phyloP scores from a whole-genome alignment of 345 rosid genomes.

The Euphorbia pulcherrima region DNA sequence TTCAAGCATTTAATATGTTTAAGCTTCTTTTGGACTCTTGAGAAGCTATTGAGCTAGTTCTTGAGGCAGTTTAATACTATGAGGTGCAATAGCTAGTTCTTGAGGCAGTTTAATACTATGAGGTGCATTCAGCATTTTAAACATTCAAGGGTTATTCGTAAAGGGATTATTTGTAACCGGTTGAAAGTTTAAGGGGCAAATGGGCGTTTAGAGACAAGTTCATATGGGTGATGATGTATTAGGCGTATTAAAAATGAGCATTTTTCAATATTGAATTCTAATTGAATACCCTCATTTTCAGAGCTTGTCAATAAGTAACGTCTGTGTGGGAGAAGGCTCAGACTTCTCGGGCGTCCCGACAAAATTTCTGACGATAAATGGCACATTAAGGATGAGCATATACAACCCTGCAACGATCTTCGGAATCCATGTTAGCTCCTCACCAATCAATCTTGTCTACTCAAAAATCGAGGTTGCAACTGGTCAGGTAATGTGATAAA shows the following conservation, averaged over 20 bases:
- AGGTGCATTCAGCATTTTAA: too few species aligned
- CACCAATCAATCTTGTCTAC: conserved; percentile 54
- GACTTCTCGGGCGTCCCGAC: conserved; percentile 74
- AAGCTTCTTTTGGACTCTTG: background rate
- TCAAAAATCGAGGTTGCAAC: conserved; percentile 53
- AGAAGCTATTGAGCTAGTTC: background rate
- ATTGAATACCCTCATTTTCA: conserved; percentile 31
- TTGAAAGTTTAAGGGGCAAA: too few species aligned
- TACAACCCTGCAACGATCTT: conserved; percentile 73
- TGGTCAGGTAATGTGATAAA: too few species aligned
- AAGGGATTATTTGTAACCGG: too few species aligned
- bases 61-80: too few species aligned
- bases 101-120: too few species aligned
- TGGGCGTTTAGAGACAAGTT: too few species aligned
- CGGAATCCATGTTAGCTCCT: conserved; percentile 72
- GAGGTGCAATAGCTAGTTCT: too few species aligned
- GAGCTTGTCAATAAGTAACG: conserved; percentile 58
- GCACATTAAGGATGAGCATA: conserved; percentile 48
- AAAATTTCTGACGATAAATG: conserved; percentile 64
- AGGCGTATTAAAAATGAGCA: too few species aligned
- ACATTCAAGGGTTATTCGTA: too few species aligned
- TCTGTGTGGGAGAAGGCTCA: conserved; percentile 62
- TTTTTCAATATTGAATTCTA: too few species aligned
- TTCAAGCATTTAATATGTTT: conserved; percentile 2
- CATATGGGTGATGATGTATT: too few species aligned